Percentiles rank a stretch among this genome's conserved stretches.
phyloP scores from a whole-genome alignment of 805 yeast genomes.

The Ogataea trehalophila region DNA sequence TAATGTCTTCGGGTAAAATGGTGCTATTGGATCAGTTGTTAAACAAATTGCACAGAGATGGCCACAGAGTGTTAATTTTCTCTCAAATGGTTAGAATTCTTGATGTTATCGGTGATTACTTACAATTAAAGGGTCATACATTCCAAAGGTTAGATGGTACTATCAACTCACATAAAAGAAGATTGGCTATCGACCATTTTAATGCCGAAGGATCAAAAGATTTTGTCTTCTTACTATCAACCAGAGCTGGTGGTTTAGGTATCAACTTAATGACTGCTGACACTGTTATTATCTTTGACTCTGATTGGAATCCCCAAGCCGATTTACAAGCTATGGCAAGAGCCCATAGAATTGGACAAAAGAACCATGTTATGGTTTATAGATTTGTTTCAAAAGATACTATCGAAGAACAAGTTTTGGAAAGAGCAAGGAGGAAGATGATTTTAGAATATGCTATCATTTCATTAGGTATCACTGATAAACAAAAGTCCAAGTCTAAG shows the following conservation, averaged over 20 bases:
- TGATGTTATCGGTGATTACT: slow-evolving; percentile 91
- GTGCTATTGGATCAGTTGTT: slow-evolving; percentile 87
- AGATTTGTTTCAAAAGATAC: slow-evolving; percentile 98
- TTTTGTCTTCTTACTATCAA: slow-evolving; percentile 82
- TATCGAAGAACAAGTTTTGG: slow-evolving; percentile 95
- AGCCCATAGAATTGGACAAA: slow-evolving; percentile 99
- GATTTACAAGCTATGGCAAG: slow-evolving; percentile 99
- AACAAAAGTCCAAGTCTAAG: slow-evolving; percentile 46
- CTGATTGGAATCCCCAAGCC: slow-evolving; percentile 99
- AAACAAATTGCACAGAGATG: slow-evolving; percentile 81
- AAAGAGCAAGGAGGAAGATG: slow-evolving; percentile 97
- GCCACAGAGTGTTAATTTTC: slow-evolving; percentile 92
- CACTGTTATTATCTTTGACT: slow-evolving; percentile 94
- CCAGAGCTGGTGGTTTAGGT: slow-evolving; percentile 99
- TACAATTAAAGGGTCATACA: slow-evolving; percentile 77
- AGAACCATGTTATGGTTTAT: slow-evolving; percentile 95
- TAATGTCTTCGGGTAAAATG: slow-evolving; percentile 98
- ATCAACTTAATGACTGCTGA: slow-evolving; percentile 99
- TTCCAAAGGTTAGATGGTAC: slow-evolving; percentile 97
- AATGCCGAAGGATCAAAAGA: slow-evolving; percentile 92
- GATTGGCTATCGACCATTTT: slow-evolving; percentile 93
- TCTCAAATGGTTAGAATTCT: slow-evolving; percentile 97
- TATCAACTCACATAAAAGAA: slow-evolving; percentile 86
- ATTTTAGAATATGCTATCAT: slow-evolving; percentile 96
- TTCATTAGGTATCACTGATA: slow-evolving; percentile 90